Evolutionary conservation across 352 stramenopile species (phyloP), one percentile per base, ranked within the genome.

Genomic region (Nothophytophthora sp.): DNA sequence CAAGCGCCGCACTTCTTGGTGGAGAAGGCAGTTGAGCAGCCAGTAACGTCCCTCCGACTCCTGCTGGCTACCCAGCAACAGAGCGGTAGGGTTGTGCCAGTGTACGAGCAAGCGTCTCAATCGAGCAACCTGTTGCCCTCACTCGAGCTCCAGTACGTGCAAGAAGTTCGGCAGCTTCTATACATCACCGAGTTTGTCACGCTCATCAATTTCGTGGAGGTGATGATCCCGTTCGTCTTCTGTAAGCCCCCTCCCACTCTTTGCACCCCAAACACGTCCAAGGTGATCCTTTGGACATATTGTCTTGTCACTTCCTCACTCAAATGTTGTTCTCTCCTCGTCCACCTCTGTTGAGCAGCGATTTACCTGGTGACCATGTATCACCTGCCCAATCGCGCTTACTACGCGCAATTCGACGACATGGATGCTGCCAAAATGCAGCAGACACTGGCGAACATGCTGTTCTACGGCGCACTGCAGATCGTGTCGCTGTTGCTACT

Each of bases 371-470:
- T 60, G 10, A 46, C 24, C 15, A 42, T 55, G 25, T 63, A 61
- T 20, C 55, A 73, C 9, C 23, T 76, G 18, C 68, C 68, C 15
- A 80, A 77, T 30, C 59, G 51, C 11, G 19, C 56, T 11, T 76
- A 60, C 48, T 80, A 77, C 57, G 34, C 50, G 9, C 53, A 60
- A 33, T 23, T 73, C 5, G 24, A 40, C 1, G 48, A 52, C 19
- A 62, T 75, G 38, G 28, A 44, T 5, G 18, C 25, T 1, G 2
- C 20, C 19, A 6, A 66, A 13, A 27, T 82, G 1, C 20, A 44
- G 0, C 24, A 56, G 12, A 73, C 54, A 1, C 29, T 80, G 13
- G 24, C 38, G 11, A 74, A 67, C 39, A 47, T 82, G 8, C 23
- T 43, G n/a, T 53, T 45, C 10, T 45, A 53, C 25, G 36, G 46